Percentiles rank a stretch among this genome's conserved stretches.
These are phyloP conservation scores for Globisporangium perplexum DNA, from an alignment of 352 stramenopile species.

Conservation along the genomic window DNA sequence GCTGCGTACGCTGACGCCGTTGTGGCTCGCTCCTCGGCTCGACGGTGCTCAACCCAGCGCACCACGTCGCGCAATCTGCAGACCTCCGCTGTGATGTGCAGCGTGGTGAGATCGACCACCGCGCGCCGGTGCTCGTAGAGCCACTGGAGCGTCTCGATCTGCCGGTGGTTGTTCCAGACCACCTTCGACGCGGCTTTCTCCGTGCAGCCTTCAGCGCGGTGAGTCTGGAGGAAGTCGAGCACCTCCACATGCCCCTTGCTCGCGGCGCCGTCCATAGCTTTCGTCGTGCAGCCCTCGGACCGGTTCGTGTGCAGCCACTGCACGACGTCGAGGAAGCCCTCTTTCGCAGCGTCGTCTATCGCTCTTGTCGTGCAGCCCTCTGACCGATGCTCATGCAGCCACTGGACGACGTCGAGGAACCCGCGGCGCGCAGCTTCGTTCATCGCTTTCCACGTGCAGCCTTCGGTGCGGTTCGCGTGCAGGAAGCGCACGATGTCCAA, in stretches of 20 bases:
- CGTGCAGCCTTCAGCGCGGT: conserved; percentile 9
- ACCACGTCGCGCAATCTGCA: conserved; percentile 2
- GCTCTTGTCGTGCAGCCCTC: conserved; percentile 21
- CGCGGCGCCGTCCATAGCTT: conserved; percentile 6
- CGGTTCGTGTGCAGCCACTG: conserved; percentile 9
- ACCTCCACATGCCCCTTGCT: conserved; percentile 7
- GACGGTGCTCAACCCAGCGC: conserved; percentile 3
- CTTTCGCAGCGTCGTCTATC: conserved; percentile 20
- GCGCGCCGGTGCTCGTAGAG: conserved; percentile 3
- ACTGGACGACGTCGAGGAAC: conserved; percentile 11
- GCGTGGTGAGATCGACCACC: background rate
- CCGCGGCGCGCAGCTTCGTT: conserved; percentile 5
- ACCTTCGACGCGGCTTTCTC: conserved; percentile 1
- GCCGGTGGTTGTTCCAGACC: conserved; percentile 8
- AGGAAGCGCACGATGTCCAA: conserved; percentile 7
- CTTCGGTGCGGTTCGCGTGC: conserved; percentile 3
- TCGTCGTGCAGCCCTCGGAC: conserved; percentile 7
- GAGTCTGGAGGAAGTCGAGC: conserved; percentile 4
- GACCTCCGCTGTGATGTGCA: background rate
- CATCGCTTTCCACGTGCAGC: conserved; percentile 9
- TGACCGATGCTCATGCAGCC: conserved; percentile 10
- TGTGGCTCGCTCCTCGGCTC: background rate
- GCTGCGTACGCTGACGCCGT: too few species aligned
- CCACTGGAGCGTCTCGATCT: conserved; percentile 15
- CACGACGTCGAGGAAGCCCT: conserved; percentile 4